Conservation (phyloP, 1,284 basidiomycete genomes). For the Trichosporon ovoides region DNA sequence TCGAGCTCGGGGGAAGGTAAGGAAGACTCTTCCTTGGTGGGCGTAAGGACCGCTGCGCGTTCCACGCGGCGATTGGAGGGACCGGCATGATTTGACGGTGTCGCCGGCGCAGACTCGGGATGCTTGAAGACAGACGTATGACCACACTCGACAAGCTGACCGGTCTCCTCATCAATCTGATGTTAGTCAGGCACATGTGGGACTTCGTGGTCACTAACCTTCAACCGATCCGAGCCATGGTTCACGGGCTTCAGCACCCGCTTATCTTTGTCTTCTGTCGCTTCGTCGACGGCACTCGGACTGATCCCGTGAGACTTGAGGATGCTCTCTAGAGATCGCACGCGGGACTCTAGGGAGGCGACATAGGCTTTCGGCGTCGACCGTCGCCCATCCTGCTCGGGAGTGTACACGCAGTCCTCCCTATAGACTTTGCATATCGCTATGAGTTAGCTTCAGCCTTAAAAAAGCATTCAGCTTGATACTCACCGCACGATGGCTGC, state of each 20-base stretch:
- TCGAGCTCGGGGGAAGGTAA: constrained; percentile 19
- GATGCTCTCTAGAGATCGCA: constrained; percentile 18
- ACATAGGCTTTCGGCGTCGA: constrained; percentile 23
- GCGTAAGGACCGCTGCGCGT: not conserved
- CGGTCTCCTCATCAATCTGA: constrained; percentile 22
- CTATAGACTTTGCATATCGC: constrained; percentile 23
- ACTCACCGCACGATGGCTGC: constrained; percentile 21
- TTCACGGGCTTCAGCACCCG: not conserved
- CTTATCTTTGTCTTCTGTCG: constrained; percentile 4
- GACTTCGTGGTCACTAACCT: constrained; percentile 6
- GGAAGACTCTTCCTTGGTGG: not conserved
- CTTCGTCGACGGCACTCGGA: not conserved
- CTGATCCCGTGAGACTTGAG: constrained; percentile 12
- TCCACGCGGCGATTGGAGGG: not conserved
- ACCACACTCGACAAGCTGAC: constrained; percentile 20
- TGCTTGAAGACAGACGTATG: constrained; percentile 21
- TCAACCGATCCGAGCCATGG: constrained; percentile 13
- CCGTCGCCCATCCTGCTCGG: constrained; percentile 21
- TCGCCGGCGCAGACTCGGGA: not conserved
- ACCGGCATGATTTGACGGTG: not conserved
- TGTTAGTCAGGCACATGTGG: not conserved
- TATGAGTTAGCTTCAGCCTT: constrained; percentile 11
- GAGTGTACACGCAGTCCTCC: constrained; percentile 23
- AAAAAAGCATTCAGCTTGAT: not conserved
- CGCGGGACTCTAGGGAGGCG: constrained; percentile 18